Conservation (phyloP, 2,329 filamentous ascomycete species). For the Monilinia aucupariae region DNA sequence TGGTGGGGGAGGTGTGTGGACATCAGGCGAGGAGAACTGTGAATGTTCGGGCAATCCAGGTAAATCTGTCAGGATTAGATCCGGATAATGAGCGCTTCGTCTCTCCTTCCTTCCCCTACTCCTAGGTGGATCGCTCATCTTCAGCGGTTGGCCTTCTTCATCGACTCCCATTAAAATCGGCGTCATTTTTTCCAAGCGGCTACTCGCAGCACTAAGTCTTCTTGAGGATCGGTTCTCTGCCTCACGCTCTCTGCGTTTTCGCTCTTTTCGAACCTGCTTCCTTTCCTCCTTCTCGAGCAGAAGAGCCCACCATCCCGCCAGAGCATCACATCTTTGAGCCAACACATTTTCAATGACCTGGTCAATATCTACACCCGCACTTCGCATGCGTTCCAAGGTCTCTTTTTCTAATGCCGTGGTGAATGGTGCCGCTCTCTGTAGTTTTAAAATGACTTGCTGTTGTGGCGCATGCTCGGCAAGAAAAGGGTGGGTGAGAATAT, state of each 20-base stretch:
- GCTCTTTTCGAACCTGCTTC: constrained; percentile 73
- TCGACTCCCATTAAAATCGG: constrained; percentile 72
- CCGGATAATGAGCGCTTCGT: constrained; percentile 60
- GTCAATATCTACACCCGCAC: constrained; percentile 90
- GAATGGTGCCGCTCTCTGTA: constrained; percentile 76
- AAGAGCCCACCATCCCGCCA: constrained; percentile 95
- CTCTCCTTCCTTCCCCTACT: constrained; percentile 73
- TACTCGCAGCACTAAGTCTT: constrained; percentile 83
- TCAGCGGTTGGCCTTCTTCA: constrained; percentile 57
- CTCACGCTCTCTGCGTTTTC: constrained; percentile 80
- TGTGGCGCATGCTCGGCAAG: constrained; percentile 78
- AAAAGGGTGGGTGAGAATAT: constrained; percentile 85
- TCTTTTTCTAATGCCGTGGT: constrained; percentile 83
- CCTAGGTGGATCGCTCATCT: constrained; percentile 51
- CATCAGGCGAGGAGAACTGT: constrained; percentile 33
- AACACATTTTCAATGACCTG: constrained; percentile 90
- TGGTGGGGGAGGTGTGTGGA: constrained; percentile 55
- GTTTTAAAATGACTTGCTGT: constrained; percentile 82
- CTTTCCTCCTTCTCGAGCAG: constrained; percentile 90
- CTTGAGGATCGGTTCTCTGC: constrained; percentile 72
- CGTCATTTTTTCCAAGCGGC: constrained; percentile 74
- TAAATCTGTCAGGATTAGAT: constrained; percentile 66
- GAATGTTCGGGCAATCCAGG: constrained; percentile 65
- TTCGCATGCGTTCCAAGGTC: constrained; percentile 85
- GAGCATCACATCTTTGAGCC: constrained; percentile 78